Conservation (phyloP, 176 grass and related monocot species). For the Typha latifolia region DNA sequence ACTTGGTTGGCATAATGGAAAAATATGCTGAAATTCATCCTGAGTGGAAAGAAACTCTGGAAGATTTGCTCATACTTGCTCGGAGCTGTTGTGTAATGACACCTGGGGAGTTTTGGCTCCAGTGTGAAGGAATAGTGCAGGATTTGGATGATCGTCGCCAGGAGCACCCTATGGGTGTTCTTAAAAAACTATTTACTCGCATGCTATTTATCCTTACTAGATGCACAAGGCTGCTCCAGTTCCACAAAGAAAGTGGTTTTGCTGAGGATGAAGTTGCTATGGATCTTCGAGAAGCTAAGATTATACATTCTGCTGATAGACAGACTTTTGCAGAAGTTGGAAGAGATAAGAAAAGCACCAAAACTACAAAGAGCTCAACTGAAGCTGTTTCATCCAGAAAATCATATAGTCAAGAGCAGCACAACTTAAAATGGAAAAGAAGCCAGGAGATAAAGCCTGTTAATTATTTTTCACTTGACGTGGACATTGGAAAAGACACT, state of each 20-base stretch:
- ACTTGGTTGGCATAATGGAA: slow-evolving; percentile 92
- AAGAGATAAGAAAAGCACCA: slow-evolving; percentile 21
- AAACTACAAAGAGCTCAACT: slow-evolving; percentile 34
- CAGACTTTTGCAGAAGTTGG: slow-evolving; percentile 29
- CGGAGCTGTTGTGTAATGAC: slow-evolving; percentile 94
- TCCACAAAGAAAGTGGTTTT: slow-evolving; percentile 95
- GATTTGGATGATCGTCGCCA: slow-evolving; percentile 96
- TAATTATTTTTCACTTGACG: slow-evolving; percentile 46
- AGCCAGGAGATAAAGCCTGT: slow-evolving; percentile 93
- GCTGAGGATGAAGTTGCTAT: slow-evolving; percentile 77
- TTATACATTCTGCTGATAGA: slow-evolving; percentile 75
- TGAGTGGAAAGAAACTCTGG: slow-evolving; percentile 98
- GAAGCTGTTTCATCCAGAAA: slow-evolving; percentile 48
- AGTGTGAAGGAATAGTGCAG: slow-evolving; percentile 99
- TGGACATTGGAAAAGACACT: slow-evolving; percentile 47
- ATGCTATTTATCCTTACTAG: slow-evolving; percentile 98
- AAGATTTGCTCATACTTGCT: slow-evolving; percentile 95
- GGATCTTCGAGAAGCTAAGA: slow-evolving; percentile 55
- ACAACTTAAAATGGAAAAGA: slow-evolving; percentile 92
- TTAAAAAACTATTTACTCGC: slow-evolving; percentile 92
- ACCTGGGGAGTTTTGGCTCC: slow-evolving; percentile 89
- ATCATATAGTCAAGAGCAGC: slow-evolving; percentile 93
- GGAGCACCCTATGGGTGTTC: slow-evolving; percentile 71
- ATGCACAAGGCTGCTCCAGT: slow-evolving; percentile 95
- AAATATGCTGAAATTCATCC: slow-evolving; percentile 85